Percentiles rank a stretch among this genome's conserved stretches.
These are phyloP conservation scores for Microdochium trichocladiopsis DNA, from an alignment of 2,329 filamentous ascomycete species.

Conservation along the genomic window DNA sequence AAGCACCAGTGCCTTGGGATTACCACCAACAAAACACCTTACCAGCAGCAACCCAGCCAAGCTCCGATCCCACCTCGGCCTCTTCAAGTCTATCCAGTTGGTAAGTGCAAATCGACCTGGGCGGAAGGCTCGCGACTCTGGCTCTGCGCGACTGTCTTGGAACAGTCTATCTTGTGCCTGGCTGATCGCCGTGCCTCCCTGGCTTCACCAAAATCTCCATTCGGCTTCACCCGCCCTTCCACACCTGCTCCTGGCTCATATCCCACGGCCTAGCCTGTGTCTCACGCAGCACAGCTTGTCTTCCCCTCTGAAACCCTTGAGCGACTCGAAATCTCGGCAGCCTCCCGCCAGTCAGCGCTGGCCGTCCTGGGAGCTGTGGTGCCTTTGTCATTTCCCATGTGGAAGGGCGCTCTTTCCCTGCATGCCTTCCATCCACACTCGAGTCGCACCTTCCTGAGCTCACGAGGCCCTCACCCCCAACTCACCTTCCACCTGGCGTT, in stretches of 20 bases:
- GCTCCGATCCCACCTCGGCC: too few relatives aligned
- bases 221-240: background rate
- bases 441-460: background rate
- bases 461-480: background rate
- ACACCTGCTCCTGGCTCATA: background rate
- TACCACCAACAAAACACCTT: too few relatives aligned
- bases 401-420: background rate
- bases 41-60: too few relatives aligned
- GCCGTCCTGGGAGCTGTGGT: background rate
- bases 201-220: background rate
- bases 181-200: too few relatives aligned
- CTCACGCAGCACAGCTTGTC: background rate
- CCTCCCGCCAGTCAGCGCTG: background rate
- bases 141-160: too few relatives aligned
- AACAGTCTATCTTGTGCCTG: too few relatives aligned
- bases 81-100: too few relatives aligned
- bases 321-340: background rate
- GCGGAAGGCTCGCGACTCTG: too few relatives aligned
- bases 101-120: too few relatives aligned
- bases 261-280: background rate
- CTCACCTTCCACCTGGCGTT: background rate
- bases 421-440: background rate
- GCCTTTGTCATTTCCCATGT: background rate
- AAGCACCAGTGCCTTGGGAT: too few relatives aligned
- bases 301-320: background rate